Evolutionary conservation across 345 rosid genomes (phyloP).

Genomic region (Citrus unshiu): DNA sequence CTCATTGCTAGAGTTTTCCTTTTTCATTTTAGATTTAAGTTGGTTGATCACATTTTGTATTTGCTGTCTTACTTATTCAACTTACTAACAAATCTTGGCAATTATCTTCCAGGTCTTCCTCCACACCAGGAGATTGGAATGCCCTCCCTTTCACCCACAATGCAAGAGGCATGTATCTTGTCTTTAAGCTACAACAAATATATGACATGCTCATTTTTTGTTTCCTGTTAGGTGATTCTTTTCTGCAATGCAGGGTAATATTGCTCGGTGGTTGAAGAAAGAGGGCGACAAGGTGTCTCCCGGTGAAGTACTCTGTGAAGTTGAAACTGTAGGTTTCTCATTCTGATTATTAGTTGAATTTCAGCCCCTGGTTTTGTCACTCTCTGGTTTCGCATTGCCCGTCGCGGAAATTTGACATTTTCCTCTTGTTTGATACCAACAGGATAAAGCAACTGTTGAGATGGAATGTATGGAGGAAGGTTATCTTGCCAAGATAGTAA

Average conservation of each 20-base stretch:
- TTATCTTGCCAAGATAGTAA: slow-evolving; percentile 85
- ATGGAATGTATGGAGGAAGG: slow-evolving; percentile 99
- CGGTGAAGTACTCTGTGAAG: slow-evolving; percentile 99
- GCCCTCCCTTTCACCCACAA: slow-evolving; percentile 99
- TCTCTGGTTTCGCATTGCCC: slow-evolving; percentile 1
- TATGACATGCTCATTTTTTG: background rate
- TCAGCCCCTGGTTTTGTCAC: background rate
- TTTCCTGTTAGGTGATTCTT: slow-evolving; percentile 15
- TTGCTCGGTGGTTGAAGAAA: slow-evolving; percentile 96
- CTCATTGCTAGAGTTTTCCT: background rate
- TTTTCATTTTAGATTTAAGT: background rate
- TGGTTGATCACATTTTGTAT: background rate
- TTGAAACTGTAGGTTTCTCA: slow-evolving; percentile 76
- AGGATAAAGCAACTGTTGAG: slow-evolving; percentile 98
- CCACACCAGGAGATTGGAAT: slow-evolving; percentile 96
- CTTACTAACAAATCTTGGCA: slow-evolving; percentile 10
- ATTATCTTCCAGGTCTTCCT: slow-evolving; percentile 70
- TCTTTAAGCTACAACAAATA: background rate
- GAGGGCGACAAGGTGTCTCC: slow-evolving; percentile 86
- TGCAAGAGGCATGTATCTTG: slow-evolving; percentile 69
- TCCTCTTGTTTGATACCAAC: slow-evolving; percentile 12
- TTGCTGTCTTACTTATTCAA: background rate
- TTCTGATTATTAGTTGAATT: slow-evolving; percentile 8
- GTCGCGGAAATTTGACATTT: slow-evolving; percentile 9
- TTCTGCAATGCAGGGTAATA: slow-evolving; percentile 72